Evolutionary conservation across 2,329 filamentous ascomycete genomes (phyloP).

Genomic region (Arthrobotrys pseudoclavata): DNA sequence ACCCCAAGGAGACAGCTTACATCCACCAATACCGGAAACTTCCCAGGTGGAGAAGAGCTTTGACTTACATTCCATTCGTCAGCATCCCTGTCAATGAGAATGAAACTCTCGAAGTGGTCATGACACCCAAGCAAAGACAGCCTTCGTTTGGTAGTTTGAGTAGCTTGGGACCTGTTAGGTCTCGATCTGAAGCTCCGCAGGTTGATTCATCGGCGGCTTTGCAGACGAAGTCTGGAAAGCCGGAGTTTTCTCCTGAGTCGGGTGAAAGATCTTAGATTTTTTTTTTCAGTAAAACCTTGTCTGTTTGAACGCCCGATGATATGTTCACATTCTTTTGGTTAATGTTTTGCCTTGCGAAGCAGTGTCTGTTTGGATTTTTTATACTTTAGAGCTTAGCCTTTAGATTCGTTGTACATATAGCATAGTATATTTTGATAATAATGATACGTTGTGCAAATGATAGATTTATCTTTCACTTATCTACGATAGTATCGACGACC

Average conservation of each 20-base stretch:
- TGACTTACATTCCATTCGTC: conserved; percentile 57
- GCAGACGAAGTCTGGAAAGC: conserved; percentile 34
- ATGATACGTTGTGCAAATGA: conserved; percentile 4
- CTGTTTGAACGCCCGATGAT: conserved; percentile 3
- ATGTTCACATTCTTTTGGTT: conserved; percentile 8
- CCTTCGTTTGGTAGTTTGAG: conserved; percentile 39
- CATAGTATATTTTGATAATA: conserved; percentile 18
- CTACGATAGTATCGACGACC: neutral
- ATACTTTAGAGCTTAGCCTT: neutral
- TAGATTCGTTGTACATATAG: conserved; percentile 30
- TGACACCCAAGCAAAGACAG: conserved; percentile 11
- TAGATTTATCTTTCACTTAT: neutral
- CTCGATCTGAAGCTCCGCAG: conserved; percentile 14
- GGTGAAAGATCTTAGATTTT: neutral
- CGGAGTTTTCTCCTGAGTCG: neutral
- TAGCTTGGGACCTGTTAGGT: conserved; percentile 34
- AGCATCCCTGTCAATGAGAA: conserved; percentile 50
- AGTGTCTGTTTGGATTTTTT: neutral
- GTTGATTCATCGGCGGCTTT: conserved; percentile 41
- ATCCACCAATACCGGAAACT: conserved; percentile 53
- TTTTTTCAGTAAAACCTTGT: neutral
- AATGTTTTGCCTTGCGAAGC: neutral
- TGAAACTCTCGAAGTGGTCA: conserved; percentile 28
- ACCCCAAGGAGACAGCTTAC: conserved; percentile 53
- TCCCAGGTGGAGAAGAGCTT: conserved; percentile 40